Evolutionary conservation across 1,284 basidiomycete genomes (phyloP), one percentile per base, ranked within the genome.

Genomic region (Fomes fomentarius): DNA sequence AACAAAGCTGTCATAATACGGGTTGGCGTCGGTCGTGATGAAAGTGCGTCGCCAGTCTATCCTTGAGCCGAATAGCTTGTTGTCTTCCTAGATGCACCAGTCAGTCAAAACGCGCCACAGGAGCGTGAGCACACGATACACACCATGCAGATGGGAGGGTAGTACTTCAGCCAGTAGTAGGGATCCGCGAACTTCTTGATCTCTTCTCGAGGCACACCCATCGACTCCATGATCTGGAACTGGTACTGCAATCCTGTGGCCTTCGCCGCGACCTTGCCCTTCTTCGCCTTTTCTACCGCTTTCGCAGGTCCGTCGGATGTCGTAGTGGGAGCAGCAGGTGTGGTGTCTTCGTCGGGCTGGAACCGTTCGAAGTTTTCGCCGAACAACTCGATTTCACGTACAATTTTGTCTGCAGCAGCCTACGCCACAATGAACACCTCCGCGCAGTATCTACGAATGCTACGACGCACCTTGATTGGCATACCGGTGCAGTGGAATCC

Each of bases 21-120:
- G 97, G 74, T 99, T 99, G 40, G 89, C 87, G 58, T 95, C 91
- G 26, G 97, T 97, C 1, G 96, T 99, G 62, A 98, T 75, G 79
- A 99, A 98, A 12, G 91, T 84, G 50, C 97, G 85, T 54, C 97
- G 87, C 97, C 97, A 99, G 78, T 99, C 97, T 67, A 99, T 93
- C 59, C 97, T 88, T 10, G 94, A 90, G 33, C 97, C 97, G 66
- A 99, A 85, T 1, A 85, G 79, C 57, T 84, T 88, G 69, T 97
- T 85, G 73, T 99, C 97, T 54, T 74, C 77, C 87, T 93, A 59
- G 17, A 26, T 1, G 22, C 21, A 41, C n/a, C 10, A 22, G 6
- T 60, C 44, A 56, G 38, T n/a, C n/a, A n/a, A 22, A 31, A 57
- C 47, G 12, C 22, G 50, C 15, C 8, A 6, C 24, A 9, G 5